Evolutionary conservation across 225 moss, liverwort and hornwort species (phyloP).

Genomic region (Ulota crispa): DNA sequence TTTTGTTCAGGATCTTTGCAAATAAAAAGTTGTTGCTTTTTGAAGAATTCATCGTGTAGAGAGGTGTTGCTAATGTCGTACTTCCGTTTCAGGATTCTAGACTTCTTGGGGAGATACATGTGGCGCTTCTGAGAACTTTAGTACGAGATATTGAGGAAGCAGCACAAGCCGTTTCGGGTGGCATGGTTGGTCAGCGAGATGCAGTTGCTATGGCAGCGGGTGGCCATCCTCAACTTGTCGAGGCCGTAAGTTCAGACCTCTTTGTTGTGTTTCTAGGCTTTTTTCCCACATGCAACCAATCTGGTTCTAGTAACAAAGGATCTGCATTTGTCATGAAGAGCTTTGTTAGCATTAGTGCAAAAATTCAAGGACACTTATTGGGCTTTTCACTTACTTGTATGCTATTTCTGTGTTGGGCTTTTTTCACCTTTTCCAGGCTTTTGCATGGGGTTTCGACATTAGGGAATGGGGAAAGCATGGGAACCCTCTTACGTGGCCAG

Average conservation of each 20-base stretch:
- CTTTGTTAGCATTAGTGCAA: slow-evolving; percentile 1
- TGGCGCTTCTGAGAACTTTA: slow-evolving; percentile 75
- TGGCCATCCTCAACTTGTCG: slow-evolving; percentile 96
- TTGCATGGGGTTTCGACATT: slow-evolving; percentile 94
- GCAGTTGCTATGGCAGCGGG: slow-evolving; percentile 85
- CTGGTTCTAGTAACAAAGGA: neutral
- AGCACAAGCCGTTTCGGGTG: slow-evolving; percentile 85
- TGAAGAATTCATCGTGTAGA: neutral
- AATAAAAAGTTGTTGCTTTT: neutral
- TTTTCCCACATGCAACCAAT: neutral
- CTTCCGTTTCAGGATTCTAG: slow-evolving; percentile 64
- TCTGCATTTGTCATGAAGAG: neutral
- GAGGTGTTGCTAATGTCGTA: slow-evolving; percentile 7
- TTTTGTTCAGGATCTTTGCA: neutral
- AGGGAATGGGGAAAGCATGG: slow-evolving; percentile 83
- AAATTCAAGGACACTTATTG: neutral
- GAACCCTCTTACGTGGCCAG: slow-evolving; percentile 93
- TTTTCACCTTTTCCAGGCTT: slow-evolving; percentile 45
- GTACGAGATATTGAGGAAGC: slow-evolving; percentile 95
- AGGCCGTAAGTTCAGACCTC: slow-evolving; percentile 56
- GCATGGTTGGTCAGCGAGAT: slow-evolving; percentile 75
- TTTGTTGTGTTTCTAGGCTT: neutral
- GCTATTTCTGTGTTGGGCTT: neutral
- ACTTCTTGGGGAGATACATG: slow-evolving; percentile 85
- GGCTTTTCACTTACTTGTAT: no score